phyloP scores from a whole-genome alignment of 2,329 filamentous ascomycete genomes.

The Iodosphaeria phyllophila region DNA sequence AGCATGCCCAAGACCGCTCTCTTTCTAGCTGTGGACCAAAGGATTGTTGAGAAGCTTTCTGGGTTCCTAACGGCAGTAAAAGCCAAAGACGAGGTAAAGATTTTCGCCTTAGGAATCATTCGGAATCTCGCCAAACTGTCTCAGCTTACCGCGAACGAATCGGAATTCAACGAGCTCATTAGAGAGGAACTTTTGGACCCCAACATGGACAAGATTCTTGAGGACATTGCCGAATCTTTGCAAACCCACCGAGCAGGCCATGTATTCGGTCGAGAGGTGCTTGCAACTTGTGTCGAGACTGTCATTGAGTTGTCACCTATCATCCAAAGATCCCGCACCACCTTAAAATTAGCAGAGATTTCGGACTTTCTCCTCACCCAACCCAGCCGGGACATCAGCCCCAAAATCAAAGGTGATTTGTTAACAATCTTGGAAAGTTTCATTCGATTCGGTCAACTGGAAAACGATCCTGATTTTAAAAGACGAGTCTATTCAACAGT shows the following conservation, averaged over 20 bases:
- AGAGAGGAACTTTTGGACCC: conserved; percentile 35
- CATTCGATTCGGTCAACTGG: conserved; percentile 42
- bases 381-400: conserved; percentile 65
- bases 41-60: conserved; percentile 52
- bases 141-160: conserved; percentile 31
- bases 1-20: conserved; percentile 43
- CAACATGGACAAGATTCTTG: conserved; percentile 40
- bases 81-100: conserved; percentile 71
- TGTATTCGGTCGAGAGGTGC: conserved; percentile 56
- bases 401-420: conserved; percentile 65
- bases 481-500: conserved; percentile 53
- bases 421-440: conserved; percentile 69
- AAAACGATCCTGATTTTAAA: conserved; percentile 37
- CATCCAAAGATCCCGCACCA: conserved; percentile 48
- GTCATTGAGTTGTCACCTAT: conserved; percentile 60
- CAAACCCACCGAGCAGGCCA: too few species aligned
- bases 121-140: conserved; percentile 46
- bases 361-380: conserved; percentile 68
- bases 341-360: conserved; percentile 61
- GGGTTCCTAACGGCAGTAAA: conserved; percentile 54
- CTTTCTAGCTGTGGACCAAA: conserved; percentile 43
- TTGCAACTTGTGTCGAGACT: conserved; percentile 62
- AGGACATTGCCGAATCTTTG: too few species aligned
- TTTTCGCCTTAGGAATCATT: conserved; percentile 63
- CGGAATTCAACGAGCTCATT: conserved; percentile 36